These are phyloP conservation scores for Alternaria longipes DNA, from an alignment of 2,329 filamentous ascomycete species.

Conservation along the genomic window DNA sequence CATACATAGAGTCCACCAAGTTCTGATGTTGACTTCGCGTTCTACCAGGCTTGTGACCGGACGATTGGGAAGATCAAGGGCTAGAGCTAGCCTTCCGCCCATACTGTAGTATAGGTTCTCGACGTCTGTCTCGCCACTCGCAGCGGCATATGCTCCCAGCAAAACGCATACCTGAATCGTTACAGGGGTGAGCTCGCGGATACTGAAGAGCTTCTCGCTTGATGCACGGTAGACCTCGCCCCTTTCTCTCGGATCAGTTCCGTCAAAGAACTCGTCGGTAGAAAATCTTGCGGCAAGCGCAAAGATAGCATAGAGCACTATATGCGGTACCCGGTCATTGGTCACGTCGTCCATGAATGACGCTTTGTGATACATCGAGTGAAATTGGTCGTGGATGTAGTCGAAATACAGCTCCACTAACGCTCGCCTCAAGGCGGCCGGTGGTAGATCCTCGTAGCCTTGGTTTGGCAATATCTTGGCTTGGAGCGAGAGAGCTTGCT, in stretches of 20 bases:
- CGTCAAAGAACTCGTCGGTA: slow-evolving; percentile 21
- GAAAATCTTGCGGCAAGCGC: slow-evolving; percentile 35
- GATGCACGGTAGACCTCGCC: slow-evolving; percentile 28
- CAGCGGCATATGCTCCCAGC: slow-evolving; percentile 35
- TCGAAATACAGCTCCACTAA: slow-evolving; percentile 35
- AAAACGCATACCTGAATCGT: slow-evolving; percentile 33
- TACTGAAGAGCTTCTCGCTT: slow-evolving; percentile 30
- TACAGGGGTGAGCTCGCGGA: slow-evolving; percentile 28
- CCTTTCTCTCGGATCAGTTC: slow-evolving; percentile 26
- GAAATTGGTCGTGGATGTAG: slow-evolving; percentile 38
- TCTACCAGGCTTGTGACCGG: slow-evolving; percentile 31
- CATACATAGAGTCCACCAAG: slow-evolving; percentile 39
- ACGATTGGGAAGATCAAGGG: slow-evolving; percentile 31
- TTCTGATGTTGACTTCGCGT: slow-evolving; percentile 36
- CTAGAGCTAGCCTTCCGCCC: slow-evolving; percentile 34
- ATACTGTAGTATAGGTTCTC: slow-evolving; percentile 37
- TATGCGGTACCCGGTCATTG: slow-evolving; percentile 24
- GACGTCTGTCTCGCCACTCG: slow-evolving; percentile 34
- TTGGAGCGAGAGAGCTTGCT: slow-evolving; percentile 7
- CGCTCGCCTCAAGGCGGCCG: slow-evolving; percentile 26
- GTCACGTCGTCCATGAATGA: slow-evolving; percentile 32
- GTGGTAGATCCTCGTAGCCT: slow-evolving; percentile 20
- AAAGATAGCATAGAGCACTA: slow-evolving; percentile 33
- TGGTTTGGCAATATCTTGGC: slow-evolving; percentile 14
- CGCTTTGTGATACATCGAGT: slow-evolving; percentile 34